These are phyloP conservation scores for Anethum foeniculum DNA, from an alignment of 140 eudicot genomes.

Conservation along the genomic window DNA sequence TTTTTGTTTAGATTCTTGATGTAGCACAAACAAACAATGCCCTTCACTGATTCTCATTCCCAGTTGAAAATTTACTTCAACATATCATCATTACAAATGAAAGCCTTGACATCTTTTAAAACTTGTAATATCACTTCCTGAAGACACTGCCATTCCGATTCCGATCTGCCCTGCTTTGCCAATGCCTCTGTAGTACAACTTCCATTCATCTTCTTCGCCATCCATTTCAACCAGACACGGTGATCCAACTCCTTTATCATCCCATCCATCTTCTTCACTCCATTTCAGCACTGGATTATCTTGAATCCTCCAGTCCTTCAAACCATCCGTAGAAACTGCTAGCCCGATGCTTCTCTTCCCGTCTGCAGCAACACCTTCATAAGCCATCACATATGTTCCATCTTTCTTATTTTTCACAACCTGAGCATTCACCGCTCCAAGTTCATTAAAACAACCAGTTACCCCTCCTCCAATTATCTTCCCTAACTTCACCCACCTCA, in stretches of 20 bases:
- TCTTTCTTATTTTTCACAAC: constrained; percentile 55
- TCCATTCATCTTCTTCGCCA: constrained; percentile 86
- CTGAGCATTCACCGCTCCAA: constrained; percentile 55
- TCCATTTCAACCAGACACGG: constrained; percentile 90
- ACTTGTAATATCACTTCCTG: constrained; percentile 40
- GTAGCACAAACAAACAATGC: neutral
- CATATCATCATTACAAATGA: constrained; percentile 32
- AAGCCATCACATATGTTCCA: constrained; percentile 85
- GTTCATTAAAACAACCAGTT: constrained; percentile 49
- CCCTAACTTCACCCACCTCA: constrained; percentile 84
- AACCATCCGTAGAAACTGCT: constrained; percentile 65
- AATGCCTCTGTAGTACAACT: constrained; percentile 71
- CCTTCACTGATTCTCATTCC: neutral
- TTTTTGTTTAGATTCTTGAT: neutral
- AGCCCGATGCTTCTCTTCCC: constrained; percentile 67
- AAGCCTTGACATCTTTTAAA: constrained; percentile 62
- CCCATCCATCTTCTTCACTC: constrained; percentile 50
- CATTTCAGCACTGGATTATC: constrained; percentile 41
- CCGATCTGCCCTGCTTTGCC: constrained; percentile 48
- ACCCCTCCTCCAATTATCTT: constrained; percentile 55
- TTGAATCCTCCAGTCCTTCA: constrained; percentile 57
- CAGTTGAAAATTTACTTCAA: neutral
- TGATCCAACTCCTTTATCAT: constrained; percentile 60
- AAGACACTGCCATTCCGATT: constrained; percentile 76
- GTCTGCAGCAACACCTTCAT: constrained; percentile 72